Evolutionary conservation across 345 rosid species (phyloP), one percentile per base, ranked within the genome.

Genomic region (Lumnitzera racemosa): DNA sequence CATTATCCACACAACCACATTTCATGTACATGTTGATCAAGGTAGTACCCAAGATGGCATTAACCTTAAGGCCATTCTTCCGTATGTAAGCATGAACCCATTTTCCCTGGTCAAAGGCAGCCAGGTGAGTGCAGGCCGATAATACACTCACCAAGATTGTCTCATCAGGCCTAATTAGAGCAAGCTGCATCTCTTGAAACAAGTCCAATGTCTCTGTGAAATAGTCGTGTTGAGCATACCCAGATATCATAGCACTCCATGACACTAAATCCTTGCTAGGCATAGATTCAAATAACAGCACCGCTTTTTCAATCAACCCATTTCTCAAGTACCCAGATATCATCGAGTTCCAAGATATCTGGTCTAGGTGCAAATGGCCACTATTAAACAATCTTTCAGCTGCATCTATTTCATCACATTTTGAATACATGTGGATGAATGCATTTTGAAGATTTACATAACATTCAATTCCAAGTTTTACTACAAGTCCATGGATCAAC

Each of bases 311-410:
- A 47, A 80, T 23, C 47, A 64, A 68, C 3, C 78, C 71, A 20
- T 72, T 64, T 63, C 62, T 80, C 67, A 74, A 29, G 70, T 80
- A 70, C 13, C 81, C 84, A 24, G 77, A 66, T 53, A 80, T 62
- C 80, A 80, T 77, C 13, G 84, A 77, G 58, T 77, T 80, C 81
- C 84, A 80, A 43, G 84, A 77, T 41, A 80, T 55, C 53, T 62
- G 63, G 68, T 80, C 79, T 65, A 71, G 56, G 16, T 12, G 16
- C 41, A 56, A 58, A 46, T 51, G 27, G 36, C 76, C 69, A 25
- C 48, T 47, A 57, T 2, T 15, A 16, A 80, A 80, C 62, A 80
- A 59, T 24, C 62, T 72, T 48, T 80, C 62, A 0, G 84, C 81
- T 23, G 64, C 56, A 3, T 7, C 47, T 59, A 80, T 13, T 41